These are phyloP conservation scores for Tuber calosporum DNA, from an alignment of 495 filamentous ascomycete species.

Conservation along the genomic window DNA sequence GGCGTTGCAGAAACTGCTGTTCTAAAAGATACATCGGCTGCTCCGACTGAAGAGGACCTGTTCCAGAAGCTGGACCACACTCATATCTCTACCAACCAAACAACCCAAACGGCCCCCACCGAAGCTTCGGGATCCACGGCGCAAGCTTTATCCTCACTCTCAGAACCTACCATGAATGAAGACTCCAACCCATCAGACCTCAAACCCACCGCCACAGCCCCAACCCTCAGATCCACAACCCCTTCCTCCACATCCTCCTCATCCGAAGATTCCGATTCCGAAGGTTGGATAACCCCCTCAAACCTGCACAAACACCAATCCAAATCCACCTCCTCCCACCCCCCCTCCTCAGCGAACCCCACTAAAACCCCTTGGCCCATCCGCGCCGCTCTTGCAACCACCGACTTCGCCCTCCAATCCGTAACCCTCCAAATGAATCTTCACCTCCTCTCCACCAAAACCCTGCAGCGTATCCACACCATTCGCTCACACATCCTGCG, in stretches of 20 bases:
- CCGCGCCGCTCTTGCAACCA: constrained; percentile 78
- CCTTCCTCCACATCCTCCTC: background rate
- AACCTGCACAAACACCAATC: constrained; percentile 81
- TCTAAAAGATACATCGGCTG: constrained; percentile 42
- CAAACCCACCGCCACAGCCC: too few species aligned
- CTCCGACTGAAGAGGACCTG: constrained; percentile 4
- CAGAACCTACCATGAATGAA: background rate
- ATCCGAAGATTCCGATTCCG: constrained; percentile 49
- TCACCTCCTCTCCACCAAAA: constrained; percentile 69
- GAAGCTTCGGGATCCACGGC: background rate
- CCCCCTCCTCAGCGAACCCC: constrained; percentile 63
- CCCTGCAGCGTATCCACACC: constrained; percentile 64
- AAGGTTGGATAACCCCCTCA: constrained; percentile 90
- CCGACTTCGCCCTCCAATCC: constrained; percentile 96
- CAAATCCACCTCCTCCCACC: constrained; percentile 56
- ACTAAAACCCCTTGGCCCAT: constrained; percentile 50
- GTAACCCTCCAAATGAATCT: constrained; percentile 90
- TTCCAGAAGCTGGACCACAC: constrained; percentile 1
- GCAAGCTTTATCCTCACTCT: background rate
- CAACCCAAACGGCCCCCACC: constrained; percentile 8
- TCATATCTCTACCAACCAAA: constrained; percentile 28
- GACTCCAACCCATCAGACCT: background rate
- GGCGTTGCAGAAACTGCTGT: constrained; percentile 31
- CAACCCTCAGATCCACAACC: too few species aligned
- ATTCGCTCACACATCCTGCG: constrained; percentile 81